A percentile compares a stretch with the other conserved stretches of the same genome.
phyloP scores from a whole-genome alignment of 2,329 filamentous ascomycete genomes.

The Fusarium piperis region DNA sequence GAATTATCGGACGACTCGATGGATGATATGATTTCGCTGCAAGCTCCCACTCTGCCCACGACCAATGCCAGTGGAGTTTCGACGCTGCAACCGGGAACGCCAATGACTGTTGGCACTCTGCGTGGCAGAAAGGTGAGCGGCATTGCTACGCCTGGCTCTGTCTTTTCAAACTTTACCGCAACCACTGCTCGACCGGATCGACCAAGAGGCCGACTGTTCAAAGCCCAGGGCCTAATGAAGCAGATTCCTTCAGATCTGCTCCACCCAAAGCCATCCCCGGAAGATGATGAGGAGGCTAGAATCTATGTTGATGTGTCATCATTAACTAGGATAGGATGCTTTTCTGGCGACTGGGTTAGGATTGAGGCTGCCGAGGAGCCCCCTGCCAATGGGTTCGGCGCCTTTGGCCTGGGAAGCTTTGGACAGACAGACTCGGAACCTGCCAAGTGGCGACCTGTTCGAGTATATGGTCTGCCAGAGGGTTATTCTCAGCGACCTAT shows the following conservation, averaged over 20 bases:
- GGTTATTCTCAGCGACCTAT: constrained; percentile 70
- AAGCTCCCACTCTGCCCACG: constrained; percentile 80
- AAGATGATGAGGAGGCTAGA: constrained; percentile 88
- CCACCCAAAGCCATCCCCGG: constrained; percentile 79
- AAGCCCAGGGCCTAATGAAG: constrained; percentile 78
- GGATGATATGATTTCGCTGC: constrained; percentile 92
- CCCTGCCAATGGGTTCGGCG: constrained; percentile 71
- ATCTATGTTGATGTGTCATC: constrained; percentile 91
- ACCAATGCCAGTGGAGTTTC: constrained; percentile 82
- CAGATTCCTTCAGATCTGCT: constrained; percentile 80
- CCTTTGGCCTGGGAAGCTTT: constrained; percentile 75
- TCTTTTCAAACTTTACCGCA: constrained; percentile 88
- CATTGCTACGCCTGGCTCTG: constrained; percentile 83
- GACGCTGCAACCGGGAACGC: constrained; percentile 82
- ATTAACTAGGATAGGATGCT: constrained; percentile 90
- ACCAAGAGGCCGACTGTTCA: constrained; percentile 82
- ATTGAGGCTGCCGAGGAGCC: constrained; percentile 82
- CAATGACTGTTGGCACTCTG: constrained; percentile 71
- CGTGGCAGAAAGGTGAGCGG: constrained; percentile 75
- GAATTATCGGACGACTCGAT: constrained; percentile 86
- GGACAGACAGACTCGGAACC: constrained; percentile 63
- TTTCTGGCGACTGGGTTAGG: constrained; percentile 96
- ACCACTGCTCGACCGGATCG: constrained; percentile 81
- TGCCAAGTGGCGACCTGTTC: constrained; percentile 80
- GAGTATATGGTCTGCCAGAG: constrained; percentile 89